Base-by-base conservation (phyloP, 2,329 filamentous ascomycete genomes). In the Aspergillus fructus region DNA sequence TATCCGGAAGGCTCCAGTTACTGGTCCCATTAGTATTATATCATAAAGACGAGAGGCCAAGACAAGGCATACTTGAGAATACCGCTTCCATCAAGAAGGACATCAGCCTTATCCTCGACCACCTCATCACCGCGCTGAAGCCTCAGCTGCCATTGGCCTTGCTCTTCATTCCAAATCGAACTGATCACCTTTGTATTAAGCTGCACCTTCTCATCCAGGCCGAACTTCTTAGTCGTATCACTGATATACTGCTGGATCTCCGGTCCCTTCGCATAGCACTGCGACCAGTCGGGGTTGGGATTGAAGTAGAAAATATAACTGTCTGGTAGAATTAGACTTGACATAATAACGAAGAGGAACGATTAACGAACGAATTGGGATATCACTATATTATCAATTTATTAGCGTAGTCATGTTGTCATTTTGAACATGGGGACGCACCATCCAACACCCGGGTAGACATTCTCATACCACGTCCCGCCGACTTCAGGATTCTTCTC, bases 231-330 rank as follows among this genome's bases (percentile, higher is more conserved):
- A 4, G 72, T 74, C 7, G 68, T 68, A 2, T 65, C 58, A 43
- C 74, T 65, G 66, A 78, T 74, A 58, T 80, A 80, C 21, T 74
- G 68, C n/a, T 70, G 68, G 27, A 80, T 79, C 60, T 79, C 76
- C n/a, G 63, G 61, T 1, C 72, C 72, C 6, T 64, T 66, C 2
- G 74, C 74, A 50, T 77, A 79, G 45, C 75, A 75, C 11, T 73
- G 68, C 0, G 71, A 73, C 76, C 76, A 80, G 37, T 74, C 67
- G 0, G 76, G 75, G 21, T 79, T 79, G n/a, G 43, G 51, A 21
- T 39, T 48, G 51, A 46, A 54, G 37, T 51, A 51, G 39, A 51
- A 51, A 39, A 30, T 21, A n/a, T 51, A 51, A 24, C 49, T 51
- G n/a, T 51, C 49, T 51, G 27, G 8, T 4, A 3, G 0, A 30